Conservation (phyloP, 768 basidiomycete genomes). For the Tricholomella constricta region DNA sequence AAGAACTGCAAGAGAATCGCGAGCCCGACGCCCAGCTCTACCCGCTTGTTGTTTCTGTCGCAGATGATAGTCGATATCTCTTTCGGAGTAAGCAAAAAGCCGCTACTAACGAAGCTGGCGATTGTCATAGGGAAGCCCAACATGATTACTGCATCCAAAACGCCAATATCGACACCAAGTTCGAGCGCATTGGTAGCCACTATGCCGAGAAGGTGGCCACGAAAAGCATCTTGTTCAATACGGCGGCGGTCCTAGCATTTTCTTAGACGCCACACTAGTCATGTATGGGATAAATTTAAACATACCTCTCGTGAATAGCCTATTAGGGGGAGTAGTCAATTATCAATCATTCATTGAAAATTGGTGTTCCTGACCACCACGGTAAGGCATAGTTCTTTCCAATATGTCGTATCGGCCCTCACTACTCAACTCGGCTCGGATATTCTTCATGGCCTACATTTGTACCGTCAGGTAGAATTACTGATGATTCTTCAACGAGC, state of each 20-base stretch:
- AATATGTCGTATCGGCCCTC: conserved; percentile 79
- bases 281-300: not conserved
- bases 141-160: conserved; percentile 87
- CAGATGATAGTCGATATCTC: not conserved
- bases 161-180: conserved; percentile 88
- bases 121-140: conserved; percentile 80
- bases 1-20: conserved; percentile 76
- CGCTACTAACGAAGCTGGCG: conserved; percentile 70
- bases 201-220: conserved; percentile 80
- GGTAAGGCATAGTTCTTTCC: conserved; percentile 75
- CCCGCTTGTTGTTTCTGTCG: conserved; percentile 85
- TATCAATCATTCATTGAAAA: not conserved
- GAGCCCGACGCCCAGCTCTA: conserved; percentile 78
- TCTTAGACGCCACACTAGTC: not conserved
- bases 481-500: not conserved
- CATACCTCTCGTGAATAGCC: conserved; percentile 74
- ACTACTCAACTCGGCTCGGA: conserved; percentile 68
- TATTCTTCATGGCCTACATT: conserved; percentile 75
- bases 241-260: conserved; percentile 67
- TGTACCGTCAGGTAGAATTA: conserved; percentile 17
- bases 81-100: not conserved
- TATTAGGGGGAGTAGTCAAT: conserved; percentile 22
- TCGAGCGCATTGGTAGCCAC: conserved; percentile 91
- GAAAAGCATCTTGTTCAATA: conserved; percentile 87
- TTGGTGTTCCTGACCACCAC: conserved; percentile 59